Evolutionary conservation across 2,329 filamentous ascomycete species (phyloP).

Genomic region (Aspergillus melleus): DNA sequence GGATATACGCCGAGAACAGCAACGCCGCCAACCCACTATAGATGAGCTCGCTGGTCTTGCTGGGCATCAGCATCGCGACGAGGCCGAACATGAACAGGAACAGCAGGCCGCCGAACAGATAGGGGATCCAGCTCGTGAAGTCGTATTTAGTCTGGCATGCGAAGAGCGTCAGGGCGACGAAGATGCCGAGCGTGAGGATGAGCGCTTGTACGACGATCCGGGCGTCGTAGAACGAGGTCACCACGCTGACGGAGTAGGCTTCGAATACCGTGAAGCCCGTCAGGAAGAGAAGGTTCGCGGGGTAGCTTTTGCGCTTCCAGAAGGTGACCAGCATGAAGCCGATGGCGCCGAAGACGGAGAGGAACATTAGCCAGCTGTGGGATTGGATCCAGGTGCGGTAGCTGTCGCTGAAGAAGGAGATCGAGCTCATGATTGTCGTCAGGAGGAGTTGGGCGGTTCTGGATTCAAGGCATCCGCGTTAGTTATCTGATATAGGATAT

Average conservation of each 20-base stretch:
- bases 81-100: constrained; percentile 88
- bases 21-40: constrained; percentile 81
- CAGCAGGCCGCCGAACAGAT: constrained; percentile 89
- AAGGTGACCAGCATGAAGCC: constrained; percentile 83
- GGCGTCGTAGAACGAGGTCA: constrained; percentile 86
- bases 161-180: constrained; percentile 69
- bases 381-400: constrained; percentile 88
- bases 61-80: constrained; percentile 87
- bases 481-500: neutral
- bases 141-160: constrained; percentile 98
- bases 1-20: constrained; percentile 90
- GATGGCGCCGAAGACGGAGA: constrained; percentile 80
- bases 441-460: constrained; percentile 86
- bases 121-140: constrained; percentile 96
- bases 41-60: constrained; percentile 75
- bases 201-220: constrained; percentile 86
- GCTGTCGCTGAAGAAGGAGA: constrained; percentile 78
- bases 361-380: constrained; percentile 80
- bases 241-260: constrained; percentile 88
- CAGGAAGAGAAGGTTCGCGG: constrained; percentile 91
- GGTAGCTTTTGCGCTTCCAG: constrained; percentile 96
- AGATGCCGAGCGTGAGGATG: constrained; percentile 72
- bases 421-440: constrained; percentile 74
- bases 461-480: neutral
- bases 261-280: constrained; percentile 86